Conservation (phyloP, 768 basidiomycete genomes). For the Tricholoma saponaceum region DNA sequence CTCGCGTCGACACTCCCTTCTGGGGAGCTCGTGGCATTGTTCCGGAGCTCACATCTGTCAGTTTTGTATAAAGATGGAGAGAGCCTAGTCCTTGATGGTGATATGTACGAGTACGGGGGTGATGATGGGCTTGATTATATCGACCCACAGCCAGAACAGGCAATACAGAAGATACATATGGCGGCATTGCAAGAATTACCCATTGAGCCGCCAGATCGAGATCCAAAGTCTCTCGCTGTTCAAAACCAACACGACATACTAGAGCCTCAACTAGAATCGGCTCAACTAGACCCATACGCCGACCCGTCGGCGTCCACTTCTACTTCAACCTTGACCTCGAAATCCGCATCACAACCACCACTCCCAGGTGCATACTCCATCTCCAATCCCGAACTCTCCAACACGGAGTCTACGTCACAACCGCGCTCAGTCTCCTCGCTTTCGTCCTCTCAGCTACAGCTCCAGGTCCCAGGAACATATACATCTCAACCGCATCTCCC, state of each 20-base stretch:
- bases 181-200: too few relatives aligned
- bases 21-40: slow-evolving; percentile 70
- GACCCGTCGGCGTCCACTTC: too few relatives aligned
- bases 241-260: too few relatives aligned
- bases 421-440: not conserved
- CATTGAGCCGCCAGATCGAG: not conserved
- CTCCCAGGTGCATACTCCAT: not conserved
- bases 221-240: too few relatives aligned
- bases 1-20: slow-evolving; percentile 61
- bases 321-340: too few relatives aligned
- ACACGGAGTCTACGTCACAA: not conserved
- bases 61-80: slow-evolving; percentile 59
- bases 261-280: too few relatives aligned
- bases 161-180: too few relatives aligned
- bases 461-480: not conserved
- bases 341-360: too few relatives aligned
- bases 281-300: too few relatives aligned
- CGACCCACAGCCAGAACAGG: not conserved
- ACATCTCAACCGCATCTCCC: not conserved
- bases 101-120: not conserved
- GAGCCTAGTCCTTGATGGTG: not conserved
- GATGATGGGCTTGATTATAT: not conserved
- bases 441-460: not conserved
- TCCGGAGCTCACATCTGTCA: slow-evolving; percentile 86
- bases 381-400: not conserved